Evolutionary conservation across 805 yeast genomes (phyloP).

Genomic region (Nakazawaea holstii): DNA sequence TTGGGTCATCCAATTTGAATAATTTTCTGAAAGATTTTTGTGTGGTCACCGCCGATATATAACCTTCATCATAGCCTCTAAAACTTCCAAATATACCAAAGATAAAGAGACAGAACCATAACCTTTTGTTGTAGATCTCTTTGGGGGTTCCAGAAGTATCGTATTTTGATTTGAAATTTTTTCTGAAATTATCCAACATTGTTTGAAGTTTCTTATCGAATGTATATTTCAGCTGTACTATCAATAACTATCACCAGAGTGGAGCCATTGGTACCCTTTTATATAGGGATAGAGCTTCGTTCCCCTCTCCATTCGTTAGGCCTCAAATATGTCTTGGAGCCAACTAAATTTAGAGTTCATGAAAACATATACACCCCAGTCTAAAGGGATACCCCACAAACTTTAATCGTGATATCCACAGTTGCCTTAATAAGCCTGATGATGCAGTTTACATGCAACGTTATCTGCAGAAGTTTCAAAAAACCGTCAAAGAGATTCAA

Average conservation of each 20-base stretch:
- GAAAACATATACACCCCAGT: too few relatives aligned
- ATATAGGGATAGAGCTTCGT: too few relatives aligned
- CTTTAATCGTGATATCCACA: too few relatives aligned
- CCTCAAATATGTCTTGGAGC: too few relatives aligned
- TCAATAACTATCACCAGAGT: too few relatives aligned
- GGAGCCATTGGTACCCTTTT: too few relatives aligned
- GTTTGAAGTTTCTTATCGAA: neutral
- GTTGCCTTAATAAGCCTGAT: too few relatives aligned
- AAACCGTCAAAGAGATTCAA: too few relatives aligned
- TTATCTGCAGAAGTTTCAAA: too few relatives aligned
- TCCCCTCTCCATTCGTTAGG: too few relatives aligned
- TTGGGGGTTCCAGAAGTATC: constrained; percentile 24
- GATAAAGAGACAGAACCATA: constrained; percentile 38
- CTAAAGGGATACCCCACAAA: neutral
- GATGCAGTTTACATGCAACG: too few relatives aligned
- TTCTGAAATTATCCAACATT: neutral
- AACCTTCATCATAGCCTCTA: constrained; percentile 56
- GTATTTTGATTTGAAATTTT: constrained; percentile 2
- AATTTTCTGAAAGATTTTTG: constrained; percentile 34
- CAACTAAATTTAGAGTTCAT: too few relatives aligned
- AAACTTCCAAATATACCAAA: constrained; percentile 55
- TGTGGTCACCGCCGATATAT: constrained; percentile 38
- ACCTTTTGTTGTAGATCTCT: constrained; percentile 41
- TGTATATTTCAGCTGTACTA: neutral
- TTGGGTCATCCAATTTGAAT: constrained; percentile 39